Conservation (phyloP, 2,329 filamentous ascomycete genomes). For the Didymella keratinophila region DNA sequence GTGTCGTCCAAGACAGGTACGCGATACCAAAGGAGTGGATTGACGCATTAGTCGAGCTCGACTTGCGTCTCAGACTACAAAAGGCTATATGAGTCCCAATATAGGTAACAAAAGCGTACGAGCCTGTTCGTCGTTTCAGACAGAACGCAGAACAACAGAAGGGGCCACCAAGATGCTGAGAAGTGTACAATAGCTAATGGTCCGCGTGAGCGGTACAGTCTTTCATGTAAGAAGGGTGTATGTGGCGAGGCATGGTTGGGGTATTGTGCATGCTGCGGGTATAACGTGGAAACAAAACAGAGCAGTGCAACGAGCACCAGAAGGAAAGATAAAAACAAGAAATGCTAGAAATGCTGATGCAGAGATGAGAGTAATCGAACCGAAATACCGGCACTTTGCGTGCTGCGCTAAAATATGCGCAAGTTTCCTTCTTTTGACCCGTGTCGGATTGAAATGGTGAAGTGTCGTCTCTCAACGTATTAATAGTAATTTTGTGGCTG, state of each 20-base stretch:
- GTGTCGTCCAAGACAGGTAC: slow-evolving; percentile 1
- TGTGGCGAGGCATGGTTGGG: slow-evolving; percentile 26
- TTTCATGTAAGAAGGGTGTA: slow-evolving; percentile 36
- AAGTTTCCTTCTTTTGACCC: slow-evolving; percentile 7
- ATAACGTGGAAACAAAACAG: slow-evolving; percentile 24
- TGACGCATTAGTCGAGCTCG: slow-evolving; percentile 16
- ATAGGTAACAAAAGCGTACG: slow-evolving; percentile 21
- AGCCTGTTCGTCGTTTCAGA: slow-evolving; percentile 18
- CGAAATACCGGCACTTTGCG: slow-evolving; percentile 23
- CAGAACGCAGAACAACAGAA: slow-evolving; percentile 4
- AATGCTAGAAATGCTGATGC: slow-evolving; percentile 45
- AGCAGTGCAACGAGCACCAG: slow-evolving; percentile 18
- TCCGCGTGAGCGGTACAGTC: slow-evolving; percentile 54
- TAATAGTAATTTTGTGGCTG: slow-evolving; percentile 20
- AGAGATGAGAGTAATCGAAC: slow-evolving; percentile 23
- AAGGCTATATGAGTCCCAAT: slow-evolving; percentile 17
- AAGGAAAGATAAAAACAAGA: slow-evolving; percentile 8
- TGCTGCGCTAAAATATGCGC: slow-evolving; percentile 6
- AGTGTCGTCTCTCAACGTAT: slow-evolving; percentile 7
- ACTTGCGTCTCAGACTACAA: slow-evolving; percentile 19
- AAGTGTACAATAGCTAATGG: slow-evolving; percentile 44
- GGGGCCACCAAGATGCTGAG: slow-evolving; percentile 18
- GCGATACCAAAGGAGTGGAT: slow-evolving; percentile 20
- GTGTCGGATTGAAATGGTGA: slow-evolving; percentile 10
- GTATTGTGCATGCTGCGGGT: slow-evolving; percentile 39